A percentile compares a stretch with the other conserved stretches of the same genome.
These are phyloP conservation scores for Phytopythium sindhum DNA, from an alignment of 352 stramenopile species.

Conservation along the genomic window DNA sequence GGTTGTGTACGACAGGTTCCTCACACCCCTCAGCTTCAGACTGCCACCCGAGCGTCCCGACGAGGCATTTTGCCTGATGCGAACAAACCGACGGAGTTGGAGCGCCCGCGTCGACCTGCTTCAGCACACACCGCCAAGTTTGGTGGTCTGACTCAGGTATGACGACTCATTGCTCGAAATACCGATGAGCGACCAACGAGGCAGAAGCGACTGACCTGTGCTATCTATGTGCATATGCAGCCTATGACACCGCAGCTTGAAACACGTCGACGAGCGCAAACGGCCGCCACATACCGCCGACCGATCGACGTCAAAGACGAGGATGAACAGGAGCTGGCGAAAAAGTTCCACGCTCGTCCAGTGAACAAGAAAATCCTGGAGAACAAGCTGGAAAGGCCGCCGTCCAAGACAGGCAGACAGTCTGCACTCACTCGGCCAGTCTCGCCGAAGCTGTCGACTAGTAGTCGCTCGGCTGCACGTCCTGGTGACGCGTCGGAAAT, in stretches of 20 bases:
- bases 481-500: constrained; percentile 27
- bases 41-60: constrained; percentile 28
- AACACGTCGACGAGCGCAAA: constrained; percentile 51
- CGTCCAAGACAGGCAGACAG: constrained; percentile 26
- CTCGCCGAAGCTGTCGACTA: constrained; percentile 44
- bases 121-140: neutral
- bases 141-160: constrained; percentile 38
- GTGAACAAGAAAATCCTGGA: constrained; percentile 56
- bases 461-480: constrained; percentile 30
- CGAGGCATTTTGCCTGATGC: constrained; percentile 5
- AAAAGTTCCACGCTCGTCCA: constrained; percentile 76
- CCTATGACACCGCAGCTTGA: constrained; percentile 65
- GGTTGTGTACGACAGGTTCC: constrained; percentile 11
- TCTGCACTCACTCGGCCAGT: constrained; percentile 34
- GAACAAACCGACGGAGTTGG: neutral
- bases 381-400: constrained; percentile 26
- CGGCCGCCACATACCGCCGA: constrained; percentile 44
- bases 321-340: constrained; percentile 66
- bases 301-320: constrained; percentile 59
- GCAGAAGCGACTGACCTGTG: neutral
- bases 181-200: neutral
- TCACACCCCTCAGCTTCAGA: constrained; percentile 39
- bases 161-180: neutral
- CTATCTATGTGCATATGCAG: constrained; percentile 7
- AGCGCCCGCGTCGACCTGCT: neutral